phyloP scores from a whole-genome alignment of 1,284 basidiomycete genomes.

The Moesziomyces sp. region DNA sequence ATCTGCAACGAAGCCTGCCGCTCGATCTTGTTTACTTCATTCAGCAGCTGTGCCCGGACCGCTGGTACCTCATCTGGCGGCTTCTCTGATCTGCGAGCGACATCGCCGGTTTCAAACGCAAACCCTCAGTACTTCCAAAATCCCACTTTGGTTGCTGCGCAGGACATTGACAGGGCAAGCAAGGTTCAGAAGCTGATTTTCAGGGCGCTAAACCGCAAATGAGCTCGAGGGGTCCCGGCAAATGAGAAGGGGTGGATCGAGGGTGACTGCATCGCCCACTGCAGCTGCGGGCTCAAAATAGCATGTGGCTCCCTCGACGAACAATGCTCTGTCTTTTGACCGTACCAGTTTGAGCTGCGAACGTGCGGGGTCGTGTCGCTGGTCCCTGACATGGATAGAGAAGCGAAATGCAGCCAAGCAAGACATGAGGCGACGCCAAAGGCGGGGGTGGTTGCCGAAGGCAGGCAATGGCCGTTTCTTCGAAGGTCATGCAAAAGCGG shows the following conservation, averaged over 20 bases:
- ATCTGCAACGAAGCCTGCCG: not conserved
- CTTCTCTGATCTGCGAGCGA: too few species aligned
- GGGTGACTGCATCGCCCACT: not conserved
- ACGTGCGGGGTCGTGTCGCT: too few species aligned
- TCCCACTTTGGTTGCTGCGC: too few species aligned
- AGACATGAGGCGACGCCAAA: not conserved
- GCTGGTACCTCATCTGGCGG: not conserved
- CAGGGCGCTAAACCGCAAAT: too few species aligned
- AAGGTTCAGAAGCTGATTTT: too few species aligned
- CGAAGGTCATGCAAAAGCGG: conserved; percentile 7
- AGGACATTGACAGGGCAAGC: too few species aligned
- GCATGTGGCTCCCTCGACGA: too few species aligned
- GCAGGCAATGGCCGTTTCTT: not conserved
- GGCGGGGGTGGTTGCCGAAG: not conserved
- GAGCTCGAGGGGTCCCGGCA: too few species aligned
- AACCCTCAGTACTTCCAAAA: too few species aligned
- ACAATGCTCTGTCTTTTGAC: not conserved
- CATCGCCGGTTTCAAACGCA: too few species aligned
- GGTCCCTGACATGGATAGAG: too few species aligned
- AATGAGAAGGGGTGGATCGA: not conserved
- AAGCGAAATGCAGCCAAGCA: not conserved
- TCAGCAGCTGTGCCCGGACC: conserved; percentile 3
- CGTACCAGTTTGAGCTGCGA: too few species aligned
- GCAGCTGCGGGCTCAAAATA: not conserved
- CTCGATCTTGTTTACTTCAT: conserved; percentile 5